These are phyloP conservation scores for Dianthus caryophyllus DNA, from an alignment of 148 eudicot species.

Conservation along the genomic window DNA sequence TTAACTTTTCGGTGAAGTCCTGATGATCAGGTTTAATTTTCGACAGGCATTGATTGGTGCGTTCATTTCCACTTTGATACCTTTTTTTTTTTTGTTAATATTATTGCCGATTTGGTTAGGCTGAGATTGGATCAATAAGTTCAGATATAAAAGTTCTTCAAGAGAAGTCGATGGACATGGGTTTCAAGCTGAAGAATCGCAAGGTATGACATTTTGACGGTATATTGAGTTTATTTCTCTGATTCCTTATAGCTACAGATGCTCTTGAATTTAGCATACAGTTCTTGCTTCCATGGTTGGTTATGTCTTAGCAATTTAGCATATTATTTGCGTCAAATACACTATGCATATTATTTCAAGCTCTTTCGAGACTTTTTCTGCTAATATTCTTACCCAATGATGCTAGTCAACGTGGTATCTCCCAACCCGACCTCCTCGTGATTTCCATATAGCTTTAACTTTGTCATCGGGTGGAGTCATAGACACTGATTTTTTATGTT, in stretches of 20 bases:
- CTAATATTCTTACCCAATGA: background rate
- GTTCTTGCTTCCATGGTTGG: background rate
- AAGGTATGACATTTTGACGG: conserved; percentile 50
- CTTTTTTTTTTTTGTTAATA: background rate
- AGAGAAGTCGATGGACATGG: conserved; percentile 99
- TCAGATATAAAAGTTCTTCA: conserved; percentile 96
- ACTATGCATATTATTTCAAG: background rate
- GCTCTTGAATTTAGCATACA: background rate
- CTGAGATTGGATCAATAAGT: conserved; percentile 96
- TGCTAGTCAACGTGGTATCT: background rate
- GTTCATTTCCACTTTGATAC: background rate
- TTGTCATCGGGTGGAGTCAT: background rate
- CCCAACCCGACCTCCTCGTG: background rate
- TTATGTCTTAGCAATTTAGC: background rate
- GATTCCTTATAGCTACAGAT: background rate
- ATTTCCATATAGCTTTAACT: background rate
- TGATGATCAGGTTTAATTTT: background rate
- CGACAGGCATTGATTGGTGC: background rate
- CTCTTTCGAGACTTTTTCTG: background rate
- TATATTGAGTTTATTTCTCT: conserved; percentile 6
- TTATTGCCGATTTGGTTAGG: conserved; percentile 33
- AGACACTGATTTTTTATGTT: background rate
- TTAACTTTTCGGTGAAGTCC: background rate
- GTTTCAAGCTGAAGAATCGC: conserved; percentile 92
- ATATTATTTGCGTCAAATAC: background rate